Evolutionary conservation across 2,329 filamentous ascomycete species (phyloP).

Genomic region (Pestalotiopsis sp.): DNA sequence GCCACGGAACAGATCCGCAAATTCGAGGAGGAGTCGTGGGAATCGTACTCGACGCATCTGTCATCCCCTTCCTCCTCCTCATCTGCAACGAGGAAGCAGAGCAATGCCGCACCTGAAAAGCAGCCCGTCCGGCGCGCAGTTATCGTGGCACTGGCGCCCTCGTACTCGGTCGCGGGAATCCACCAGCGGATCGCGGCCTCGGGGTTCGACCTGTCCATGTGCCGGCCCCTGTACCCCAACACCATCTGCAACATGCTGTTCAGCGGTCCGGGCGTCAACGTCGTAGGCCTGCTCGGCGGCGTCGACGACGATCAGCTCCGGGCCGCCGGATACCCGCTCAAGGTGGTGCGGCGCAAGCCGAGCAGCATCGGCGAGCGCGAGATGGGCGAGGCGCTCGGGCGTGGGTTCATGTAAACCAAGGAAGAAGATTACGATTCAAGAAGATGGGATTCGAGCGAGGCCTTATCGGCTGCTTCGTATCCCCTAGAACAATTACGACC

Average conservation of each 20-base stretch:
- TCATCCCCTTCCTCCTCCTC: neutral
- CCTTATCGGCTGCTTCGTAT: too few species aligned
- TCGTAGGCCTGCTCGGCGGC: constrained; percentile 12
- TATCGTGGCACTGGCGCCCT: constrained; percentile 9
- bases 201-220: constrained; percentile 12
- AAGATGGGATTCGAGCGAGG: neutral
- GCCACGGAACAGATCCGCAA: constrained; percentile 29
- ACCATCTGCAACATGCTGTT: constrained; percentile 13
- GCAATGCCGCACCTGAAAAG: neutral
- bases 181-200: constrained; percentile 7
- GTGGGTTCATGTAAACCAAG: neutral
- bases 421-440: neutral
- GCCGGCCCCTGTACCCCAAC: constrained; percentile 1
- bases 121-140: constrained; percentile 11
- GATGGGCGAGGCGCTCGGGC: constrained; percentile 4
- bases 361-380: constrained; percentile 9
- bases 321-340: constrained; percentile 10
- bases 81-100: neutral
- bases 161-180: neutral
- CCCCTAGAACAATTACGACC: neutral
- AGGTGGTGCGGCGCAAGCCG: constrained; percentile 1
- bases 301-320: constrained; percentile 10
- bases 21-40: constrained; percentile 22
- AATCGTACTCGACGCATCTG: neutral
- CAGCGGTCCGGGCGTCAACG: constrained; percentile 11